These are phyloP conservation scores for Lactarius vividus DNA, from an alignment of 768 basidiomycete species.

Conservation along the genomic window DNA sequence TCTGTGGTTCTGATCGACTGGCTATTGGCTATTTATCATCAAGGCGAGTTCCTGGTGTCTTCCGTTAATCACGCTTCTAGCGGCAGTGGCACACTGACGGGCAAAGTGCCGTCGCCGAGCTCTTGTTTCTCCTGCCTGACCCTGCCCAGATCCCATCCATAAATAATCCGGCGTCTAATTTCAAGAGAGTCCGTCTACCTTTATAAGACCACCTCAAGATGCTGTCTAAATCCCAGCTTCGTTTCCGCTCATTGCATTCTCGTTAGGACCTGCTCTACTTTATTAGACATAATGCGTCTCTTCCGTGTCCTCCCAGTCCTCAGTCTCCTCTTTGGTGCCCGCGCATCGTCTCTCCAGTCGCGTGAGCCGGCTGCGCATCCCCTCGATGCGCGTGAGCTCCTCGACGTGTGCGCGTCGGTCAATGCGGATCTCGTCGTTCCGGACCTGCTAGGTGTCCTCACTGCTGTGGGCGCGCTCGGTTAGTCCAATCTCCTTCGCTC, in stretches of 20 bases:
- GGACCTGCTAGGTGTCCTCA: slow-evolving; percentile 29
- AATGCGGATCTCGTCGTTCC: slow-evolving; percentile 35
- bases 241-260: background rate
- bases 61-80: background rate
- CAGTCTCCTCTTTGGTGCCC: slow-evolving; percentile 9
- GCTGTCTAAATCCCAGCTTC: background rate
- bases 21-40: background rate
- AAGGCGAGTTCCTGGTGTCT: background rate
- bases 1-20: background rate
- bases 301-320: slow-evolving; percentile 11
- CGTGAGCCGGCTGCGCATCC: slow-evolving; percentile 6
- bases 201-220: background rate
- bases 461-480: slow-evolving; percentile 33
- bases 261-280: background rate
- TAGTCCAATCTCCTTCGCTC: slow-evolving; percentile 23
- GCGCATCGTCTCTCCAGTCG: slow-evolving; percentile 12
- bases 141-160: background rate
- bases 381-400: slow-evolving; percentile 16
- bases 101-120: background rate
- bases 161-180: background rate
- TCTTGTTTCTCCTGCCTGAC: background rate
- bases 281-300: slow-evolving; percentile 16
- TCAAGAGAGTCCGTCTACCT: background rate
- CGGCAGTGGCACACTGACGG: too few relatives aligned
- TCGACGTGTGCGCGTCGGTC: slow-evolving; percentile 45